Base-by-base conservation (phyloP, 768 basidiomycete genomes). In the Suillus plorans region DNA sequence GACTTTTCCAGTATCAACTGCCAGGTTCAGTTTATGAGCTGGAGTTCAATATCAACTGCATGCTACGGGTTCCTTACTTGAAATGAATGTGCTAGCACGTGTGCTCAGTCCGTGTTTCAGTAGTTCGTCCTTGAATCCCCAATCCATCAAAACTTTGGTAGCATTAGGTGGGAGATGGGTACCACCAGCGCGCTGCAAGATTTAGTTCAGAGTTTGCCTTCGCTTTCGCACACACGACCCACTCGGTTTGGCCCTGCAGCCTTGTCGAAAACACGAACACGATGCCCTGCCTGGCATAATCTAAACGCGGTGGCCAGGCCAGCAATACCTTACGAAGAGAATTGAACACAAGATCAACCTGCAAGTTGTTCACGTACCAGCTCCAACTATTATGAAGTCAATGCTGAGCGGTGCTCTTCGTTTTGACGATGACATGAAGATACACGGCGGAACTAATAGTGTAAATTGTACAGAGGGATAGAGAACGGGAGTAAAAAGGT, bases 221-320 rank as follows among this genome's bases (percentile, higher is more conserved):
- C 25, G 9, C 22, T 25, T 25, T 28, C 9, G 34, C 60, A 16
- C 18, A 52, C 64, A 41, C 5, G 42, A 57, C 63, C 75, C n/a
- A 82, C 82, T 68, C 79, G 78, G 31, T 74, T 71, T 25, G 79
- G 80, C 25, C 83, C 84, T 65, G 78, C 74, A 14, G 77, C 78
- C 66, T 81, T 79, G 66, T 90, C 89, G 31, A 89, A 65, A 2
- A 90, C 80, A 1, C 80, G 78, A 41, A 89, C 87, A 36, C 78
- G 75, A 74, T 90, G 89, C 5, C 89, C 89, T 14, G 84, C 82
- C 64, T 80, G 82, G 49, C 80, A 78, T 49, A 90, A 76, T n/a
- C 84, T 76, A 70, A 82, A 84, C 10, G 88, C 88, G 9, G 82
- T 76, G 5, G 88, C 83, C 25, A 89, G 81, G 28, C 89, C 89